These are phyloP conservation scores for Tolypocladium nubicola DNA, from an alignment of 2,329 filamentous ascomycete genomes.

Conservation along the genomic window DNA sequence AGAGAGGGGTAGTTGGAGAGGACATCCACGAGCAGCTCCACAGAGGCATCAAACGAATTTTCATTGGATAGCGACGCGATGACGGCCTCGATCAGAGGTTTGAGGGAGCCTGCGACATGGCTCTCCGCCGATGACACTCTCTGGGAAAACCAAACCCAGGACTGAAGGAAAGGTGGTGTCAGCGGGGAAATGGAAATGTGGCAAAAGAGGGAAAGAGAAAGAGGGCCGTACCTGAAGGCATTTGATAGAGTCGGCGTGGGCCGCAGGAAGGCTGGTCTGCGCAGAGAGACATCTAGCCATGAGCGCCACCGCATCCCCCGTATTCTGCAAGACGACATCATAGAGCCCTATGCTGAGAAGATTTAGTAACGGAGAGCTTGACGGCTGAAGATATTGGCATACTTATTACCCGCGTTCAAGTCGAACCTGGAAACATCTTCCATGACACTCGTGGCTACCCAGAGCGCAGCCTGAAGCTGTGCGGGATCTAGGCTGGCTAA, in stretches of 20 bases:
- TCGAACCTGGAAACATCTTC: constrained; percentile 47
- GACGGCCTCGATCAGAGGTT: constrained; percentile 46
- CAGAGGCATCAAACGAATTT: constrained; percentile 45
- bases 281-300: constrained; percentile 26
- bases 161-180: constrained; percentile 26
- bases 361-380: constrained; percentile 1
- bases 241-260: constrained; percentile 45
- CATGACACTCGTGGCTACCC: constrained; percentile 40
- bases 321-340: constrained; percentile 27
- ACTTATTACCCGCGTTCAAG: constrained; percentile 47
- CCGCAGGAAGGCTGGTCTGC: constrained; percentile 16
- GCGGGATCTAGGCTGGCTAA: constrained; percentile 35
- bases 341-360: constrained; percentile 25
- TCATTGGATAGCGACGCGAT: constrained; percentile 51
- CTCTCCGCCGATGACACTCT: constrained; percentile 47
- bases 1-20: constrained; percentile 55
- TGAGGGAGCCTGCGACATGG: constrained; percentile 47
- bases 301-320: constrained; percentile 27
- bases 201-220: background rate
- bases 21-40: constrained; percentile 56
- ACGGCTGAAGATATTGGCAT: constrained; percentile 8
- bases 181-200: background rate
- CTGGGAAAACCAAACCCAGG: constrained; percentile 67
- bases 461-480: constrained; percentile 46
- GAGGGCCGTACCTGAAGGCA: constrained; percentile 44